phyloP scores from a whole-genome alignment of 2,329 filamentous ascomycete species.

The Zymoseptoria ardabiliae region DNA sequence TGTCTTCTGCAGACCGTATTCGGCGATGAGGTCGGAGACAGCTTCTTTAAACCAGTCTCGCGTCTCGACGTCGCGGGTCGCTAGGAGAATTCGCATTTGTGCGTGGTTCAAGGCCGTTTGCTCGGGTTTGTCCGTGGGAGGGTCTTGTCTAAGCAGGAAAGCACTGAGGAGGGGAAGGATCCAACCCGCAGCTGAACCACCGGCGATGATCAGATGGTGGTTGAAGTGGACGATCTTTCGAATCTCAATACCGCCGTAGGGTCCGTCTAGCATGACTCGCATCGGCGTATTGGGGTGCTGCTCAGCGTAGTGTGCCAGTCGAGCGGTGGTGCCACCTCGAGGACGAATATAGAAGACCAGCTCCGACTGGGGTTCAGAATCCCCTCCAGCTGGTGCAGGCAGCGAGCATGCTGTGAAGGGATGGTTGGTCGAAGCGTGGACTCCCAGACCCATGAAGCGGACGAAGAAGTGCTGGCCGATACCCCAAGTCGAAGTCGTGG shows the following conservation, averaged over 20 bases:
- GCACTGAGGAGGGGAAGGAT: constrained; percentile 44
- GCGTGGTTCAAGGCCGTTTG: neutral
- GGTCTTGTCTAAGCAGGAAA: constrained; percentile 10
- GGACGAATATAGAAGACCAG: constrained; percentile 50
- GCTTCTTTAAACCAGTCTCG: constrained; percentile 32
- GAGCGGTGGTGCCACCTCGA: constrained; percentile 44
- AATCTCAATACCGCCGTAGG: constrained; percentile 48
- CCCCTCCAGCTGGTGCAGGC: constrained; percentile 23
- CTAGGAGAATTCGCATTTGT: constrained; percentile 24
- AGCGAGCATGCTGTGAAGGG: constrained; percentile 52
- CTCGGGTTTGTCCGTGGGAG: neutral
- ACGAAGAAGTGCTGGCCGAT: constrained; percentile 51
- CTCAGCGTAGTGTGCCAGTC: constrained; percentile 32
- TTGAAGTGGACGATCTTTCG: constrained; percentile 36
- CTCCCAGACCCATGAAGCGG: constrained; percentile 42
- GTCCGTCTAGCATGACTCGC: constrained; percentile 50
- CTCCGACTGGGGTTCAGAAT: constrained; percentile 26
- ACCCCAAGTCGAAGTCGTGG: constrained; percentile 40
- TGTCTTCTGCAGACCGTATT: constrained; percentile 2
- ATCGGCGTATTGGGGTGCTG: constrained; percentile 32
- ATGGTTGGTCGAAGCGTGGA: constrained; percentile 42
- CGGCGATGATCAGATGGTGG: constrained; percentile 43
- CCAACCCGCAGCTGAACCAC: constrained; percentile 51
- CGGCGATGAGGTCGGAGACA: constrained; percentile 18
- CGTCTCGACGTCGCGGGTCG: constrained; percentile 31